phyloP scores from a whole-genome alignment of 176 grass and related monocot species.

The Areca catechu region DNA sequence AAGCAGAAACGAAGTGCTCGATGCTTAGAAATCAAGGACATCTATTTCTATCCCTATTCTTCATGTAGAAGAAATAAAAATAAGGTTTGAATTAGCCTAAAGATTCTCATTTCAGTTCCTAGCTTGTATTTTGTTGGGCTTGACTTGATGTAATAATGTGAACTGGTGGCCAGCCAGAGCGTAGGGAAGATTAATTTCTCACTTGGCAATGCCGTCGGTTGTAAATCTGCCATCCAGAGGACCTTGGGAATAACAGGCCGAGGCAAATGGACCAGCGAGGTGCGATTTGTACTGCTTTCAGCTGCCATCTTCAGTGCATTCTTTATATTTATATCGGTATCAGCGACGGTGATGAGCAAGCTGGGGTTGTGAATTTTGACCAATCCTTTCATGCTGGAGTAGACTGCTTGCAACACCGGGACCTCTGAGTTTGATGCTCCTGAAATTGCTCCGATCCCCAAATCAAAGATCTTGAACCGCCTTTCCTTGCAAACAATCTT shows the following conservation, averaged over 20 bases:
- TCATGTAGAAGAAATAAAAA: too few species aligned
- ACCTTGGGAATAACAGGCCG: slow-evolving; percentile 46
- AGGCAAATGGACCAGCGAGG: slow-evolving; percentile 50
- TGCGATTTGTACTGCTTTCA: slow-evolving; percentile 28
- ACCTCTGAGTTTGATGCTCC: slow-evolving; percentile 59
- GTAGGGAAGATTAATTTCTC: slow-evolving; percentile 2
- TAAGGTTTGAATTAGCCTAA: too few species aligned
- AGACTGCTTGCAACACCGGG: slow-evolving; percentile 61
- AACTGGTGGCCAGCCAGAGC: neutral
- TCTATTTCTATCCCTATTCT: too few species aligned
- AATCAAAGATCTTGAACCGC: slow-evolving; percentile 87
- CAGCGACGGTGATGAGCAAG: slow-evolving; percentile 41
- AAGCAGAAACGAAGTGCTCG: too few species aligned
- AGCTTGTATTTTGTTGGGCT: neutral
- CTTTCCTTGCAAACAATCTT: slow-evolving; percentile 82
- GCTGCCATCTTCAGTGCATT: slow-evolving; percentile 72
- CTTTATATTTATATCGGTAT: slow-evolving; percentile 52
- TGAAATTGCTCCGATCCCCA: slow-evolving; percentile 55
- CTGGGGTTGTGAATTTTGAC: slow-evolving; percentile 81
- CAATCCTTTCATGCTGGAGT: slow-evolving; percentile 76
- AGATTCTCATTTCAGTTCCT: too few species aligned
- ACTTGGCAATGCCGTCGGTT: slow-evolving; percentile 54
- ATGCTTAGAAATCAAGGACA: too few species aligned
- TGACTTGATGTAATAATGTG: too few species aligned
- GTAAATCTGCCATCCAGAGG: slow-evolving; percentile 86